Percentiles rank a stretch among this genome's conserved stretches.
Evolutionary conservation across 176 grass and related monocot species (phyloP).

Genomic region (Hordeum marinum): DNA sequence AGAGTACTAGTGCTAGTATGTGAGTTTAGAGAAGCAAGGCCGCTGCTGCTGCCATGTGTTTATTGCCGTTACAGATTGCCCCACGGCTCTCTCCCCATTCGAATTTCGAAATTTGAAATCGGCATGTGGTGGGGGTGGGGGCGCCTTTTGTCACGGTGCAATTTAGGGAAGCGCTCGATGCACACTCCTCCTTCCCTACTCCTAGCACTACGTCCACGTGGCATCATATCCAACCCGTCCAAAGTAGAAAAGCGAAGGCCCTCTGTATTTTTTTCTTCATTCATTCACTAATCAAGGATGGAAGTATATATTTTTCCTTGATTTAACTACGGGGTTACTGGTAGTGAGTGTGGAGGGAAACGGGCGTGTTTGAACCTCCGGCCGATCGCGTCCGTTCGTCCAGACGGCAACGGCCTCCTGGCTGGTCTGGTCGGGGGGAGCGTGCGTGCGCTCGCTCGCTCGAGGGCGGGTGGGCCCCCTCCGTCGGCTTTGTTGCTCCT

Average conservation of each 20-base stretch:
- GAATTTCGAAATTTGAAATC: slow-evolving; percentile 23
- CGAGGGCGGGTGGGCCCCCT: not conserved
- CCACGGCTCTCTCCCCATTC: not conserved
- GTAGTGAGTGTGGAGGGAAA: slow-evolving; percentile 18
- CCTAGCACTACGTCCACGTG: not conserved
- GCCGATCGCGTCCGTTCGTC: not conserved
- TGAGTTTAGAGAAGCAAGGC: not conserved
- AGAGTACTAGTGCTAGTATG: not conserved
- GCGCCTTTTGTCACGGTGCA: not conserved
- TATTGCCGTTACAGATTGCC: not conserved
- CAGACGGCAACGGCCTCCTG: not conserved
- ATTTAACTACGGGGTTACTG: not conserved
- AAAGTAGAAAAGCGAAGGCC: not conserved
- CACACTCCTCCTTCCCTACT: not conserved
- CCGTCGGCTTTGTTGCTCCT: not conserved
- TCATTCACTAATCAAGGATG: not conserved
- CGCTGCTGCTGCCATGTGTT: not conserved
- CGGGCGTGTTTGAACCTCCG: not conserved
- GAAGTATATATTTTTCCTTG: not conserved
- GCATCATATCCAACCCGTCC: not conserved
- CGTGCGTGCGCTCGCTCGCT: not conserved
- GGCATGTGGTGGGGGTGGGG: not conserved
- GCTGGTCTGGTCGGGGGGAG: not conserved
- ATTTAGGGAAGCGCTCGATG: slow-evolving; percentile 5
- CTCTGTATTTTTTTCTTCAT: not conserved